Evolutionary conservation across 2,329 filamentous ascomycete species (phyloP).

Genomic region (Mariannaea sp.): DNA sequence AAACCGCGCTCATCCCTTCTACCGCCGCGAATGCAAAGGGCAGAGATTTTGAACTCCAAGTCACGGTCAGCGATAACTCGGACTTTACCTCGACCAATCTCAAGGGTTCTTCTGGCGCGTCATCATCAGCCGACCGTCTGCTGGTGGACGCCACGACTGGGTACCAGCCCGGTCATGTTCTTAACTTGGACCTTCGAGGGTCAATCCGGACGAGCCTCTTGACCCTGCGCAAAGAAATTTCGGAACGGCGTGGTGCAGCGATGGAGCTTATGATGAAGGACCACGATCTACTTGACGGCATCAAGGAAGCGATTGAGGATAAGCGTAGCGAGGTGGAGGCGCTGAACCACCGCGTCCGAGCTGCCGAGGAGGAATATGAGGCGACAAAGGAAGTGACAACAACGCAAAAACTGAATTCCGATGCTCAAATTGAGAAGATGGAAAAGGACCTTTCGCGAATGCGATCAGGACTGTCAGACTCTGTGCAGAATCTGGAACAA

Average conservation of each 20-base stretch:
- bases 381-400: slow-evolving; percentile 86
- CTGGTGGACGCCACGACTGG: slow-evolving; percentile 82
- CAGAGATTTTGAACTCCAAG: slow-evolving; percentile 79
- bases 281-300: slow-evolving; percentile 88
- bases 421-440: slow-evolving; percentile 97
- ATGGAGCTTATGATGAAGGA: slow-evolving; percentile 94
- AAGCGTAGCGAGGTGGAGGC: slow-evolving; percentile 92
- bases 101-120: slow-evolving; percentile 48
- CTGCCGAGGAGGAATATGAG: slow-evolving; percentile 91
- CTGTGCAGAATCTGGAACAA: slow-evolving; percentile 90
- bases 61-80: slow-evolving; percentile 78
- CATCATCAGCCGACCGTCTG: slow-evolving; percentile 69
- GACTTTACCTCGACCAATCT: slow-evolving; percentile 73
- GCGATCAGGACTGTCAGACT: slow-evolving; percentile 81
- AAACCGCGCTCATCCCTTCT: slow-evolving; percentile 86
- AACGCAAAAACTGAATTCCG: slow-evolving; percentile 84
- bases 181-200: slow-evolving; percentile 87
- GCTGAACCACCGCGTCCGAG: slow-evolving; percentile 83
- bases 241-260: slow-evolving; percentile 80
- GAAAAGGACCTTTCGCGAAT: slow-evolving; percentile 97
- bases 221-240: slow-evolving; percentile 83
- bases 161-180: slow-evolving; percentile 85
- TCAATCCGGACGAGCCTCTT: slow-evolving; percentile 80
- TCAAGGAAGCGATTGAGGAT: slow-evolving; percentile 96
- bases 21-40: slow-evolving; percentile 86